Evolutionary conservation across 1,139 yeast genomes (phyloP).

Genomic region (Pichia sp.): DNA sequence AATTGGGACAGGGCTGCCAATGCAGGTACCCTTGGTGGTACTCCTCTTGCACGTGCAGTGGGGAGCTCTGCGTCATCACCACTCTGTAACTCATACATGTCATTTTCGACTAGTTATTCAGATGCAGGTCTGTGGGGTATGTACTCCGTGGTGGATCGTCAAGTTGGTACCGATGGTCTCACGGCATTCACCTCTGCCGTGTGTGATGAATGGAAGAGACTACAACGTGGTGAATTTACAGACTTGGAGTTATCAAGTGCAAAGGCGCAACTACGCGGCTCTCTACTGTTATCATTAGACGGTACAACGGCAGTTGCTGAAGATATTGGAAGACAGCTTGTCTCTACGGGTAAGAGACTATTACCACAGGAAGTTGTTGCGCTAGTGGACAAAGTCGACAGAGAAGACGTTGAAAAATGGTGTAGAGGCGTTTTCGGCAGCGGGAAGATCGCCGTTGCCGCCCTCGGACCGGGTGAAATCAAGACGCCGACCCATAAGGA

Average conservation of each 20-base stretch:
- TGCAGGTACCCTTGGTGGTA: conserved; percentile 51
- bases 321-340: conserved; percentile 95
- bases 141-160: conserved; percentile 82
- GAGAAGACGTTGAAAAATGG: conserved; percentile 79
- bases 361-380: conserved; percentile 90
- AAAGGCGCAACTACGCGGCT: conserved; percentile 90
- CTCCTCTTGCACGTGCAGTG: conserved; percentile 74
- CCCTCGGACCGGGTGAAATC: conserved; percentile 75
- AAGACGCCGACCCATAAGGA: too few relatives aligned
- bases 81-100: conserved; percentile 90
- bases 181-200: conserved; percentile 61
- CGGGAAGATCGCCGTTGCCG: conserved; percentile 84
- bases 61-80: conserved; percentile 39
- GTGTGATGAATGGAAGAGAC: conserved; percentile 81
- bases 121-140: conserved; percentile 99
- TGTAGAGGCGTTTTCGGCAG: conserved; percentile 74
- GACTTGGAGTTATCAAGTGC: conserved; percentile 90
- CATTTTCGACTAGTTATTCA: conserved; percentile 93
- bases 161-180: conserved; percentile 57
- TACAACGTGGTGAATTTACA: conserved; percentile 66
- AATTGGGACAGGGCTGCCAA: conserved; percentile 96
- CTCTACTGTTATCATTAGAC: conserved; percentile 79
- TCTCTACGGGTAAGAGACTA: conserved; percentile 86
- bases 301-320: conserved; percentile 97
- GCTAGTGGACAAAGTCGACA: conserved; percentile 71